These are phyloP conservation scores for Dendrobium catenatum DNA, from an alignment of 106 monocot species.

Conservation along the genomic window DNA sequence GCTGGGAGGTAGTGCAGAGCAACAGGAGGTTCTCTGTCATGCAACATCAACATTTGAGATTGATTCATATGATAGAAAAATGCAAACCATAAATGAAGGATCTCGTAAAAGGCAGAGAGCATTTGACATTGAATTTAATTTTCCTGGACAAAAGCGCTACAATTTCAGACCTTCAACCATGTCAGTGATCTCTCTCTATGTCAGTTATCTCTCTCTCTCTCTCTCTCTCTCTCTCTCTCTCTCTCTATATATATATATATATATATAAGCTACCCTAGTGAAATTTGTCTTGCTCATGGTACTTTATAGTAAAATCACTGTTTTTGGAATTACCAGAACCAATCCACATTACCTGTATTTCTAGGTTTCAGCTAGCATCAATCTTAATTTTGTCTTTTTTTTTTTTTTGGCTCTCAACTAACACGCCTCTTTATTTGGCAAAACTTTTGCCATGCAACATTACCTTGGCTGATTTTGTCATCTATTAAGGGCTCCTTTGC, in stretches of 20 bases:
- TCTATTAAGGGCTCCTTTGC: background rate
- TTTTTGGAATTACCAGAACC: background rate
- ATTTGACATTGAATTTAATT: background rate
- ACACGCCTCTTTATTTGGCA: background rate
- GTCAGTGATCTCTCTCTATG: background rate
- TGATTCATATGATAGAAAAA: background rate
- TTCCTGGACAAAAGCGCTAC: background rate
- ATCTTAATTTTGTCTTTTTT: background rate
- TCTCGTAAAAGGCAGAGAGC: conserved; percentile 11
- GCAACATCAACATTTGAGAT: background rate
- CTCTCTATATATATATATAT: too few relatives aligned
- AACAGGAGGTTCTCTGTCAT: background rate
- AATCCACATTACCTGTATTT: background rate
- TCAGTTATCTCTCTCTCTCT: too few relatives aligned
- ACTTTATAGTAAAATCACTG: background rate
- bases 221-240: too few relatives aligned
- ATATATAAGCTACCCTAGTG: too few relatives aligned
- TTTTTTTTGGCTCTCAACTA: background rate
- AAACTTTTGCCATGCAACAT: background rate
- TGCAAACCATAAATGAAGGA: background rate
- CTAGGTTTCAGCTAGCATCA: background rate
- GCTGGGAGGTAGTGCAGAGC: background rate
- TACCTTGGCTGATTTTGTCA: background rate
- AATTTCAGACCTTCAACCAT: conserved; percentile 7
- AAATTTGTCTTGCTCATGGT: background rate